These are phyloP conservation scores for Botrytis sinoallii DNA, from an alignment of 2,329 filamentous ascomycete genomes.

Conservation along the genomic window DNA sequence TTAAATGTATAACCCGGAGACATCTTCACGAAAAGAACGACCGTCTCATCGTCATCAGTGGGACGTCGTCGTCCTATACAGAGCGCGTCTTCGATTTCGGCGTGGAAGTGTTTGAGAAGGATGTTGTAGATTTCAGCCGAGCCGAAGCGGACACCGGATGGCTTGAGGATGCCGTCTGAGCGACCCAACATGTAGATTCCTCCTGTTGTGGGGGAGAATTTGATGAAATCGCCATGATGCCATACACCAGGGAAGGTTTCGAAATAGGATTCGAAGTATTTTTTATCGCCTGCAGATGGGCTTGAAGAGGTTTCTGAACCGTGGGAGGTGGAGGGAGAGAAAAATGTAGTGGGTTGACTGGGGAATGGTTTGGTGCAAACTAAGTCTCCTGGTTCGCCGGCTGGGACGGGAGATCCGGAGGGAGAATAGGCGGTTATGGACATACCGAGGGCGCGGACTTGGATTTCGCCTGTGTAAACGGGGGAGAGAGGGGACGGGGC, in stretches of 20 bases:
- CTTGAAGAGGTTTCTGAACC: background rate
- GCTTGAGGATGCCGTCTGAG: slow-evolving; percentile 90
- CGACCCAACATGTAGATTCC: slow-evolving; percentile 88
- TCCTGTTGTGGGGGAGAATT: slow-evolving; percentile 65
- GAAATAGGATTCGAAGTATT: slow-evolving; percentile 85
- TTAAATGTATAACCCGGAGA: slow-evolving; percentile 47
- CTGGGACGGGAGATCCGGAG: slow-evolving; percentile 37
- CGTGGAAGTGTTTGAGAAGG: slow-evolving; percentile 76
- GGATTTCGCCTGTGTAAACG: slow-evolving; percentile 70
- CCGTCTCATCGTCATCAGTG: slow-evolving; percentile 34
- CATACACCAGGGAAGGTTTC: slow-evolving; percentile 74
- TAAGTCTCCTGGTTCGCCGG: slow-evolving; percentile 77
- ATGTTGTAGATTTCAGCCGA: slow-evolving; percentile 96
- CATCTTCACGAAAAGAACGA: slow-evolving; percentile 88
- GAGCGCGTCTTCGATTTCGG: slow-evolving; percentile 77
- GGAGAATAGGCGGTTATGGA: slow-evolving; percentile 62
- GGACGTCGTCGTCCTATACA: slow-evolving; percentile 74
- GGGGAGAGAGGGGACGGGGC: slow-evolving; percentile 75
- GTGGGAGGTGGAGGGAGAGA: slow-evolving; percentile 39
- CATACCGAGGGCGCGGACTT: slow-evolving; percentile 77
- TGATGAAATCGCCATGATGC: slow-evolving; percentile 94
- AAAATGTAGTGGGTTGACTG: slow-evolving; percentile 88
- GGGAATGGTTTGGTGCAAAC: slow-evolving; percentile 86
- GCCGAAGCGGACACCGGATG: slow-evolving; percentile 85
- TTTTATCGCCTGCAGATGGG: slow-evolving; percentile 55